Evolutionary conservation across 345 rosid genomes (phyloP), one percentile per base, ranked within the genome.

Genomic region (Odontarrhena argentea): DNA sequence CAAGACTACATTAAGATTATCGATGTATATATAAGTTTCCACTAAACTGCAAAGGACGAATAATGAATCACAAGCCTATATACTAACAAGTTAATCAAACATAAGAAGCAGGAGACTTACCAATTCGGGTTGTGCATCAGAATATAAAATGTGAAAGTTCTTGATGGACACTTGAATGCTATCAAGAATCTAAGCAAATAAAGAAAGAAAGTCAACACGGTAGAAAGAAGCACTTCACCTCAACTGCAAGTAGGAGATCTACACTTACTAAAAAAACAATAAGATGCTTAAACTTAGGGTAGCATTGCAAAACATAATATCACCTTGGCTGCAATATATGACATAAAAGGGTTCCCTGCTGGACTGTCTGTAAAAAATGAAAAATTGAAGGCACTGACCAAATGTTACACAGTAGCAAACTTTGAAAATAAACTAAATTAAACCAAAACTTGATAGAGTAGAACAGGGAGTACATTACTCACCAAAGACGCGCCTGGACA

Each of bases 321-420:
- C 71, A 89, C 98, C 96, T 92, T 92, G 30, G 96, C 89, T 56
- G 93, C 84, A 48, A 92, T 80, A 68, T 77, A 87, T 41, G 96
- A 87, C 69, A 78, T 69, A 76, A 86, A 85, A 36, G 84, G 84
- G 68, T 84, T 80, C 65, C 96, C 98, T 7, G 84, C 80, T 77
- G 78, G 84, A 79, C 83, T 85, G 70, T 82, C 98, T 92, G 84
- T 79, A 69, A 43, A 42, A 67, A 51, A 10, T 3, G n/a, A 37
- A 66, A 69, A 51, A 8, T 46, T 24, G 63, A 30, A 73, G 56
- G 55, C 48, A 3, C 0, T 37, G 53, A 48, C 5, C 25, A 65
- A 58, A 50, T 30, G 30, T 18, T 55, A 57, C 25, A 26, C 11
- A 70, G 15, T 44, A 60, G 37, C 36, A 64, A 46, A 37, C 50